Percentiles rank a stretch among this genome's conserved stretches.
Evolutionary conservation across 495 filamentous ascomycete species (phyloP).

Genomic region (Daldinia decipiens): DNA sequence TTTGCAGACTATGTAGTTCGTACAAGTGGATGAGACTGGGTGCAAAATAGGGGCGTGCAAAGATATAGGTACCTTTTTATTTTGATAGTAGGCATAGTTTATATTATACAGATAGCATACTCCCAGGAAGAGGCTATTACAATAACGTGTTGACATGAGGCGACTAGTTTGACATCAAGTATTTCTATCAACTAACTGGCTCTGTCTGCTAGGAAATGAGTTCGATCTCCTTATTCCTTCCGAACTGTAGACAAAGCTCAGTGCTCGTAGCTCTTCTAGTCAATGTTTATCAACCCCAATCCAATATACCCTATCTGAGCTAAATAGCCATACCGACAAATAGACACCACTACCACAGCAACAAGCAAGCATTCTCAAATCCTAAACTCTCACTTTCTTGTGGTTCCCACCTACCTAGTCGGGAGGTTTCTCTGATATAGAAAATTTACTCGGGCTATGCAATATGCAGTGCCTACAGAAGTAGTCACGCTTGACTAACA

Average conservation of each 20-base stretch:
- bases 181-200: neutral
- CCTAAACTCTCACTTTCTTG: neutral
- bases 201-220: neutral
- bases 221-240: neutral
- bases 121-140: neutral
- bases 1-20: neutral
- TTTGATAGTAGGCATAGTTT: neutral
- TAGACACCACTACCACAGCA: neutral
- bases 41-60: neutral
- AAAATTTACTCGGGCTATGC: constrained; percentile 17
- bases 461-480: constrained; percentile 11
- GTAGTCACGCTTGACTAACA: constrained; percentile 24
- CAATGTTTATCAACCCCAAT: neutral
- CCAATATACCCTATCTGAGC: neutral
- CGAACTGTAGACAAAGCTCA: neutral
- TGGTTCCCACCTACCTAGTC: neutral
- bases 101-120: neutral
- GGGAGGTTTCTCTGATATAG: neutral
- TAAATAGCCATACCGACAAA: neutral
- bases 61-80: neutral
- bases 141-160: neutral
- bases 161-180: neutral
- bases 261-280: neutral
- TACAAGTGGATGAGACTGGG: too few species aligned
- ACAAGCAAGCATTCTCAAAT: neutral